Conservation (phyloP, 139 green algal species). For the Edaphochlamys debaryana region DNA sequence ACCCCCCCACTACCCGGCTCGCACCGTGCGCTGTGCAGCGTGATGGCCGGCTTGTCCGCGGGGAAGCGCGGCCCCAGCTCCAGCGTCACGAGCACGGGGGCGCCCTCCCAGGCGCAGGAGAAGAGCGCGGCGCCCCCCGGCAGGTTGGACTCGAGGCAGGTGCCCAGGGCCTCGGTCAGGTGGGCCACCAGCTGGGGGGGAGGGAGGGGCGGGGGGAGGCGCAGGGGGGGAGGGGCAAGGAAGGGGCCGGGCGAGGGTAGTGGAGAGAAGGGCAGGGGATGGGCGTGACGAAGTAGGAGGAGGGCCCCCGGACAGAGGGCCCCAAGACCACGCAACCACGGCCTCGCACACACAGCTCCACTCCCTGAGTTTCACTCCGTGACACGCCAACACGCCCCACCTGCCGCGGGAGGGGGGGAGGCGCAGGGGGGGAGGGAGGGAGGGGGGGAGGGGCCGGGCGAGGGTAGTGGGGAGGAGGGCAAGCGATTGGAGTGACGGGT, state of each 20-base stretch:
- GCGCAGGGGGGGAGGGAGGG: no score
- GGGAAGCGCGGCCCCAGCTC: slow-evolving; percentile 30
- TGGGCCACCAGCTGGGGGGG: background rate
- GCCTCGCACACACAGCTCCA: no score
- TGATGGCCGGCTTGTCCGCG: background rate
- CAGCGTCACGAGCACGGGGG: slow-evolving; percentile 6
- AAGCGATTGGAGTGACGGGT: no score
- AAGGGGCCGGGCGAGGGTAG: background rate
- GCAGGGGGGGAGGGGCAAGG: background rate
- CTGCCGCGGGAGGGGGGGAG: no score
- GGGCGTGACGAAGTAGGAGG: no score
- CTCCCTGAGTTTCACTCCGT: no score
- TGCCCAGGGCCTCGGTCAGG: slow-evolving; percentile 4
- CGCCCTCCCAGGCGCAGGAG: background rate
- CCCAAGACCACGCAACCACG: no score
- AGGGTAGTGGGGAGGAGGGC: no score
- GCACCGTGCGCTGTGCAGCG: slow-evolving; percentile 28
- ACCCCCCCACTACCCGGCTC: background rate
- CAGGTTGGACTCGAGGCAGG: slow-evolving; percentile 10
- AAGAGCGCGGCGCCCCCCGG: slow-evolving; percentile 2
- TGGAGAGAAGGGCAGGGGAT: no score
- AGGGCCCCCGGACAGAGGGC: no score
- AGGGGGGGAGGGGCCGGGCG: no score
- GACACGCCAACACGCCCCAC: no score
- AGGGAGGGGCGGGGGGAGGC: background rate